Conservation (phyloP, 2,329 filamentous ascomycete species). For the Cladosporium sphaerospermum region DNA sequence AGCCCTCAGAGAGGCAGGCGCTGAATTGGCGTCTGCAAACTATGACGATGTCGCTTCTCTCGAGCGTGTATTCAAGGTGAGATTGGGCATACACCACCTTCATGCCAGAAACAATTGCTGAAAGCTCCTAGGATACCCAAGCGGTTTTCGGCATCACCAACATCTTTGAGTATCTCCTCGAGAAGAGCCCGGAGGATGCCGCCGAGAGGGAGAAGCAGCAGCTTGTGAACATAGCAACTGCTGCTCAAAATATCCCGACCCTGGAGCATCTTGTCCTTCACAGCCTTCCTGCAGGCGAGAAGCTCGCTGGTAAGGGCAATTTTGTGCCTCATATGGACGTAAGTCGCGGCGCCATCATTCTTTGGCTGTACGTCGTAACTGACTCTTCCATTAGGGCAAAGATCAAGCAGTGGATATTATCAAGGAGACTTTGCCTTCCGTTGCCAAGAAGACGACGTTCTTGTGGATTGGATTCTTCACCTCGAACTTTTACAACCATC, state of each 20-base stretch:
- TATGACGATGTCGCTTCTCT: constrained; percentile 16
- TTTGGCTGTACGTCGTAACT: not conserved
- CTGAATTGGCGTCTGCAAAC: constrained; percentile 16
- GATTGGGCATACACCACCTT: not conserved
- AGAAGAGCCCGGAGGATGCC: constrained; percentile 10
- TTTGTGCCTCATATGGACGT: constrained; percentile 15
- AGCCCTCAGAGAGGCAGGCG: constrained; percentile 15
- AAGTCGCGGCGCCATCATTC: not conserved
- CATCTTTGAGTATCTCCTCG: constrained; percentile 16
- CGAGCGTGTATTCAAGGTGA: constrained; percentile 13
- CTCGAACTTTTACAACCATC: constrained; percentile 11
- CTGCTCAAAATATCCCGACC: constrained; percentile 8
- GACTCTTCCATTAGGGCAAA: constrained; percentile 9
- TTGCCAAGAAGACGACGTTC: constrained; percentile 18
- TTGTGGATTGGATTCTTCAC: constrained; percentile 16
- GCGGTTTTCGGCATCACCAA: constrained; percentile 18
- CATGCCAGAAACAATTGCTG: not conserved
- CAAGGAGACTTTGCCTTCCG: constrained; percentile 8
- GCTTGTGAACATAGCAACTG: constrained; percentile 15
- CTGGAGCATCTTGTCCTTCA: constrained; percentile 15
- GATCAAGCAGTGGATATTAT: constrained; percentile 16
- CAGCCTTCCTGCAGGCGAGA: constrained; percentile 11
- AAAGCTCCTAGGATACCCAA: constrained; percentile 8
- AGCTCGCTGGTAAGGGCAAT: constrained; percentile 5
- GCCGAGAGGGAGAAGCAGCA: constrained; percentile 14